Evolutionary conservation across 2,329 filamentous ascomycete species (phyloP).

Genomic region (Colletotrichum sp.): DNA sequence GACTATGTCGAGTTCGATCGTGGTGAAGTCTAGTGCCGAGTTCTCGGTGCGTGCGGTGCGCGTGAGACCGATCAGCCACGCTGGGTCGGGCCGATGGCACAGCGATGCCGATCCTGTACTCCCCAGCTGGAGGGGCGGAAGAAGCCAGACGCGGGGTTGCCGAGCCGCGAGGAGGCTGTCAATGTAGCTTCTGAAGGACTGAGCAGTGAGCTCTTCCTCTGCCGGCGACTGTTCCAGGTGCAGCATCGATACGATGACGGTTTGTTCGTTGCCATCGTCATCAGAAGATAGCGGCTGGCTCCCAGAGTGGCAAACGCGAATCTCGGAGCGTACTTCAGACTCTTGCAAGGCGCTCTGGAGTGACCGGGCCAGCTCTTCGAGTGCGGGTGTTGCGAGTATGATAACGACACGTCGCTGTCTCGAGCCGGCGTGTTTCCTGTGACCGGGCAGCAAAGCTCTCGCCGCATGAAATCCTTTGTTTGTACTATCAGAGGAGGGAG

Average conservation of each 20-base stretch:
- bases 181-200: background rate
- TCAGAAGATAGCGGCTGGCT: background rate
- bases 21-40: constrained; percentile 27
- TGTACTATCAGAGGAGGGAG: background rate
- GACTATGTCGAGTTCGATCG: constrained; percentile 29
- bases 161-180: background rate
- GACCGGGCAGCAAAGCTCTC: background rate
- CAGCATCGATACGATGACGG: background rate
- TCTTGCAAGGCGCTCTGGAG: background rate
- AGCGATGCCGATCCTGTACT: background rate
- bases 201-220: background rate
- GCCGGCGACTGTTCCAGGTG: background rate
- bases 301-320: background rate
- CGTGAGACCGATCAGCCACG: constrained; percentile 29
- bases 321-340: background rate
- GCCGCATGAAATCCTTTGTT: background rate
- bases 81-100: constrained; percentile 24
- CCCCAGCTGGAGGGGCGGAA: background rate
- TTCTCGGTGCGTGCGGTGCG: constrained; percentile 33
- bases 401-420: background rate
- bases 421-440: background rate
- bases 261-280: background rate
- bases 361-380: background rate
- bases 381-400: background rate
- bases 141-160: background rate